phyloP scores from a whole-genome alignment of 805 yeast genomes.

The Pichia occidentalis region DNA sequence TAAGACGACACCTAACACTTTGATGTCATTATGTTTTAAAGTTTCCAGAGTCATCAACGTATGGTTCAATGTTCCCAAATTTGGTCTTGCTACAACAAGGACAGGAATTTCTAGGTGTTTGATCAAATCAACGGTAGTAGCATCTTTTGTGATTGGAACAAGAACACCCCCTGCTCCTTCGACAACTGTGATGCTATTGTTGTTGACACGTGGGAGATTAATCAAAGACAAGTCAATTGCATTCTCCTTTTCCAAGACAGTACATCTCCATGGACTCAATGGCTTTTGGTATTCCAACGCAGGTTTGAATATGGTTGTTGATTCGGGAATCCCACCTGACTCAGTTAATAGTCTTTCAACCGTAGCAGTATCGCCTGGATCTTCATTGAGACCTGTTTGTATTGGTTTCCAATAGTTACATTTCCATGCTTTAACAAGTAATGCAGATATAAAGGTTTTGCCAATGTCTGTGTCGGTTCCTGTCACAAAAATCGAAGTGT shows the following conservation, averaged over 20 bases:
- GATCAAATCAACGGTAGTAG: slow-evolving; percentile 14
- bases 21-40: slow-evolving; percentile 1
- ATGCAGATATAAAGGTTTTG: slow-evolving; percentile 10
- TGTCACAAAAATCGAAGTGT: slow-evolving; percentile 4
- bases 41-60: slow-evolving; percentile 6
- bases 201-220: not conserved
- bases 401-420: slow-evolving; percentile 10
- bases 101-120: slow-evolving; percentile 9
- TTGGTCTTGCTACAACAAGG: slow-evolving; percentile 17
- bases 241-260: slow-evolving; percentile 8
- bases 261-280: slow-evolving; percentile 21
- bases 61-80: slow-evolving; percentile 11
- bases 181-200: not conserved
- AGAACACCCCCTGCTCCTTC: slow-evolving; percentile 21
- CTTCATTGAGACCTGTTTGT: slow-evolving; percentile 8
- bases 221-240: not conserved
- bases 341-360: not conserved
- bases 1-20: slow-evolving; percentile 8
- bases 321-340: not conserved
- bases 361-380: slow-evolving; percentile 8
- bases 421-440: slow-evolving; percentile 7
- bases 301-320: slow-evolving; percentile 6
- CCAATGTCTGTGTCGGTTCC: slow-evolving; percentile 12
- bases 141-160: slow-evolving; percentile 15
- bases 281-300: slow-evolving; percentile 12